Conservation (phyloP, 768 basidiomycete species). For the Leccinum obscurum region DNA sequence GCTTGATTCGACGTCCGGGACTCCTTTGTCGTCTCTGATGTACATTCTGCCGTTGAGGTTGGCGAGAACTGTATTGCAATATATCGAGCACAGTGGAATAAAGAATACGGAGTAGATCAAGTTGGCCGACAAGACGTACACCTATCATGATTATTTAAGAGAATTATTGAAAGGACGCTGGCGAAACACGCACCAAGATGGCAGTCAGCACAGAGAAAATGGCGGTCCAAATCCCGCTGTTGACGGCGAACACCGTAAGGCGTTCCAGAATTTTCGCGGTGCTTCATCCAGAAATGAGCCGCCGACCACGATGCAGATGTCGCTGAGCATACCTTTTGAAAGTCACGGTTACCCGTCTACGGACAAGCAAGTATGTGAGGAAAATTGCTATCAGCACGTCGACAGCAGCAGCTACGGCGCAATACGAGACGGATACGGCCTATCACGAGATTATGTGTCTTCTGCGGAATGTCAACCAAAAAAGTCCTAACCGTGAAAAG, state of each 20-base stretch:
- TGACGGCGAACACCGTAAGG: conserved; percentile 2
- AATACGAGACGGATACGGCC: conserved; percentile 3
- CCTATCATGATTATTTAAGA: neutral
- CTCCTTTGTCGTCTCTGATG: neutral
- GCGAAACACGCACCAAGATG: neutral
- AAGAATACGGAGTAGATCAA: conserved; percentile 1
- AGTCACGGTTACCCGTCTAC: neutral
- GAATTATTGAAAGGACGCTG: neutral
- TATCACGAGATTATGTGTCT: neutral
- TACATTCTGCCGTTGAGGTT: neutral
- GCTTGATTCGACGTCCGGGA: neutral
- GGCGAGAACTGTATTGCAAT: conserved; percentile 4
- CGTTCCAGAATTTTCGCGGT: conserved; percentile 1
- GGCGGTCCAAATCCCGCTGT: conserved; percentile 6
- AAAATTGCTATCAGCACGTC: conserved; percentile 2
- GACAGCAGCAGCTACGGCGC: neutral
- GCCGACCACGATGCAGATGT: neutral
- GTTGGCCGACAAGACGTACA: neutral
- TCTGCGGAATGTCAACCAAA: neutral
- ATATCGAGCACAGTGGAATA: neutral
- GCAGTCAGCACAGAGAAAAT: conserved; percentile 4
- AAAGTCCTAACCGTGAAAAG: neutral
- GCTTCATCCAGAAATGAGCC: neutral
- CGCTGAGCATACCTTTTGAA: neutral
- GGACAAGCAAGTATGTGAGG: neutral